These are phyloP conservation scores for Metarhizium guizhouense DNA, from an alignment of 2,329 filamentous ascomycete genomes.

Conservation along the genomic window DNA sequence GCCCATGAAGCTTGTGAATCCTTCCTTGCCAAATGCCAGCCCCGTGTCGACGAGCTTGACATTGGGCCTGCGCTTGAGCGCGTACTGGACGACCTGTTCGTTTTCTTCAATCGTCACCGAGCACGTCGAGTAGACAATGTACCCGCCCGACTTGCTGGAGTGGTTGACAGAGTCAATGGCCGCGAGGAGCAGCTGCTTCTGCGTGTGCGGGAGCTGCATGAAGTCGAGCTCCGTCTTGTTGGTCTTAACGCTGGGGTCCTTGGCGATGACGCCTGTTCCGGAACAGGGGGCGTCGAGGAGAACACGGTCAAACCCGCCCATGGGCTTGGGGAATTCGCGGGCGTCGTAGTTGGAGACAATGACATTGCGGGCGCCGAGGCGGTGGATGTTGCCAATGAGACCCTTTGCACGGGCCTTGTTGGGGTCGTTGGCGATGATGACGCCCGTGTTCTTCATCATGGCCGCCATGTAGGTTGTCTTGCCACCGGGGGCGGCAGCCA, in stretches of 20 bases:
- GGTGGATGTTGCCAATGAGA: slow-evolving; percentile 96
- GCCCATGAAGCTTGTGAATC: slow-evolving; percentile 83
- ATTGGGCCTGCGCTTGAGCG: slow-evolving; percentile 83
- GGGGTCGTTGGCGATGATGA: slow-evolving; percentile 92
- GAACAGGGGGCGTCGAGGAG: slow-evolving; percentile 93
- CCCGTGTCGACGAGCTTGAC: slow-evolving; percentile 89
- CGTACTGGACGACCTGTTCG: slow-evolving; percentile 90
- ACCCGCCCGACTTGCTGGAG: slow-evolving; percentile 83
- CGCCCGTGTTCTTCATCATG: slow-evolving; percentile 65
- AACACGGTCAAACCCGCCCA: slow-evolving; percentile 93
- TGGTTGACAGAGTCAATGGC: slow-evolving; percentile 96
- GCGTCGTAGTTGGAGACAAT: slow-evolving; percentile 95
- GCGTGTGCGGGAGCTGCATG: slow-evolving; percentile 81
- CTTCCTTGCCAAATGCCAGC: slow-evolving; percentile 81
- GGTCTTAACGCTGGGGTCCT: slow-evolving; percentile 94
- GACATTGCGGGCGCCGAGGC: slow-evolving; percentile 85
- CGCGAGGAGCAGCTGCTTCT: slow-evolving; percentile 86
- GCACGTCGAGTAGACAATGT: slow-evolving; percentile 94
- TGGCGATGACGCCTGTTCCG: slow-evolving; percentile 93
- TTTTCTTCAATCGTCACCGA: slow-evolving; percentile 86
- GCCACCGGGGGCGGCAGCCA: slow-evolving; percentile 19
- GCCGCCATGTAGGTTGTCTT: slow-evolving; percentile 58
- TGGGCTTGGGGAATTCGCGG: slow-evolving; percentile 84
- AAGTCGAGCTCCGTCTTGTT: slow-evolving; percentile 97
- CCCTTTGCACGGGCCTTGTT: slow-evolving; percentile 91